These are phyloP conservation scores for Penstemon davidsonii DNA, from an alignment of 257 asterid genomes.

Conservation along the genomic window DNA sequence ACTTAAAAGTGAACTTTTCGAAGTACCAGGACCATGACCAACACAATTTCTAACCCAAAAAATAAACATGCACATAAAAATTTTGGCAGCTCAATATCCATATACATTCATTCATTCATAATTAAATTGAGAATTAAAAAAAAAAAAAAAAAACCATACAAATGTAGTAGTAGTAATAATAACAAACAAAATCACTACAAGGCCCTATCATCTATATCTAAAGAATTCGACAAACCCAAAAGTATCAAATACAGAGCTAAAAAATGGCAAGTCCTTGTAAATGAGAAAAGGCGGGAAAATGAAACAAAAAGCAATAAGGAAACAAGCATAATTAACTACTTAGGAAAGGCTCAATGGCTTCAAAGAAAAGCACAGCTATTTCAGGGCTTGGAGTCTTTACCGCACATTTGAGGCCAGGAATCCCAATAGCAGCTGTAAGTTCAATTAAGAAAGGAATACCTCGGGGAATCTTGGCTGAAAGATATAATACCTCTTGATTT, in stretches of 20 bases:
- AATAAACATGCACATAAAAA: too few relatives aligned
- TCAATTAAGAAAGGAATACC: slow-evolving; percentile 89
- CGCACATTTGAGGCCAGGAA: slow-evolving; percentile 92
- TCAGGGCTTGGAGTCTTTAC: slow-evolving; percentile 83
- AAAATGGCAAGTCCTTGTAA: slow-evolving; percentile 1
- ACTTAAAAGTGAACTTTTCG: too few relatives aligned
- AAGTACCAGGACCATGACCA: too few relatives aligned
- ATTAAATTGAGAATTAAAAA: neutral
- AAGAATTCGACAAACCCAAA: slow-evolving; percentile 19
- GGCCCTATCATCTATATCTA: slow-evolving; percentile 26
- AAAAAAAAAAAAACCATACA: slow-evolving; percentile 2
- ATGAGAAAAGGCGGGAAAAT: slow-evolving; percentile 6
- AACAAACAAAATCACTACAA: slow-evolving; percentile 25
- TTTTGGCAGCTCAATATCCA: too few relatives aligned
- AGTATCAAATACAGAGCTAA: slow-evolving; percentile 24
- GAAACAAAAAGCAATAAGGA: neutral
- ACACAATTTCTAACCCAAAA: too few relatives aligned
- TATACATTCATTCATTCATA: neutral
- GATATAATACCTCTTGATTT: slow-evolving; percentile 87
- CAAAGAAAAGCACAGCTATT: slow-evolving; percentile 88
- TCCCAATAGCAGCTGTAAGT: slow-evolving; percentile 70
- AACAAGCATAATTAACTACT: slow-evolving; percentile 33
- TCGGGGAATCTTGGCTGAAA: slow-evolving; percentile 84
- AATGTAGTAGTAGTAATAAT: neutral
- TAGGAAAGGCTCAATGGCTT: slow-evolving; percentile 69